Evolutionary conservation across 495 filamentous ascomycete species (phyloP), one percentile per base, ranked within the genome.

Genomic region (Penicillium psychrofluorescens): DNA sequence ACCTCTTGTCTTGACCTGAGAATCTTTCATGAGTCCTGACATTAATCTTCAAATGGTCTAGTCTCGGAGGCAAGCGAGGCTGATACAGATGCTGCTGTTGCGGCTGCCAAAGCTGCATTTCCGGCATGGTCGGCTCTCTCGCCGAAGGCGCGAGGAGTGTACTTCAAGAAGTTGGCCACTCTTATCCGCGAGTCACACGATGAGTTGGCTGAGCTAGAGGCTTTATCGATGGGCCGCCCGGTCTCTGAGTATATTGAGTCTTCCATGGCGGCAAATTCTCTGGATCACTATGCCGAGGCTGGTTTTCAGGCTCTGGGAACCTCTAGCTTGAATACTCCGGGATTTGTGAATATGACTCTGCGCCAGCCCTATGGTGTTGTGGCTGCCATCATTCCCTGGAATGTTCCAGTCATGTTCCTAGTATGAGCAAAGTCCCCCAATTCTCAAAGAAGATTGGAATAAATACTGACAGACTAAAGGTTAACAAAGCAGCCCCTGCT

Each of bases 301-400:
- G 88, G 92, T 38, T 92, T 97, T 71, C 97, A 98, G 84, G 84
- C 97, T 55, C 81, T 88, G 72, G 92, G 92, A 63, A 91, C 91
- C 71, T 89, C 91, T 49, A 85, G 95, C 47, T 91, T 96, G 51
- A 90, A 88, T 46, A 77, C 83, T 59, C 68, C 77, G 29, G 88
- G 94, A 48, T 85, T 83, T 54, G 89, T 98, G 69, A 80, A 85
- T 72, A 97, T 95, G 72, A 90, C 87, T 55, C 78, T 75, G 54
- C 86, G 88, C 55, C 90, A 97, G 72, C 89, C 92, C 35, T 77
- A 95, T 50, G 90, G 90, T 71, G 90, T 95, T 50, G 92, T 88
- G 61, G 91, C 82, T 58, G 86, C 94, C 71, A 95, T 95, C 56
- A 95, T 95, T 62, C 92, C 91, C 54, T 96, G 91, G 90, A 97